These are phyloP conservation scores for Alternaria rosae DNA, from an alignment of 2,329 filamentous ascomycete species.

Conservation along the genomic window DNA sequence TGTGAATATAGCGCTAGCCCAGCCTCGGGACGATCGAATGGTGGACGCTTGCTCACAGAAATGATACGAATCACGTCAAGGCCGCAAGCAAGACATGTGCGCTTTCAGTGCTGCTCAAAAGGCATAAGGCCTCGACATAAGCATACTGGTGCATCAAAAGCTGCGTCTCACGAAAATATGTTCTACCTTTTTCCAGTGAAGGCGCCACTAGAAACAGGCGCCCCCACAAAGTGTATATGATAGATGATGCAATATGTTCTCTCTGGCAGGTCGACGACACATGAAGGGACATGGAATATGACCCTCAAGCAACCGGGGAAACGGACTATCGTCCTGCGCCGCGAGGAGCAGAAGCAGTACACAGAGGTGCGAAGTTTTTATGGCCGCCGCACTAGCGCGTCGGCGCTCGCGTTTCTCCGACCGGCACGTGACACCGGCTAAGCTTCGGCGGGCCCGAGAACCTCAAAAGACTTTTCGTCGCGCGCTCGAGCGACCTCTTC, in stretches of 20 bases:
- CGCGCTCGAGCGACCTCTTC: background rate
- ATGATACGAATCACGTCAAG: background rate
- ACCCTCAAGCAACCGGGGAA: constrained; percentile 80
- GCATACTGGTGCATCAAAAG: background rate
- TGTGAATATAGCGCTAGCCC: background rate
- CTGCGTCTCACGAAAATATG: constrained; percentile 46
- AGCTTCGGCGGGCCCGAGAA: constrained; percentile 2
- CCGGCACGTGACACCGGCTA: constrained; percentile 8
- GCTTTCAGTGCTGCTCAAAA: background rate
- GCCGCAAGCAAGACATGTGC: background rate
- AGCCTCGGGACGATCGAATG: background rate
- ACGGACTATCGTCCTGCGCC: constrained; percentile 72
- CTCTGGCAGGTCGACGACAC: constrained; percentile 83
- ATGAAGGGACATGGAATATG: constrained; percentile 60
- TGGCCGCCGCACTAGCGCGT: constrained; percentile 13
- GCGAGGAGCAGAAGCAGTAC: constrained; percentile 71
- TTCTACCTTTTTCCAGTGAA: constrained; percentile 61
- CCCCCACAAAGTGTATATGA: constrained; percentile 51
- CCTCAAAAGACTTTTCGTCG: constrained; percentile 2
- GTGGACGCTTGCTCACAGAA: background rate
- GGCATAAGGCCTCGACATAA: background rate
- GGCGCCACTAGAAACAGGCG: constrained; percentile 45
- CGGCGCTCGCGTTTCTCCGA: constrained; percentile 6
- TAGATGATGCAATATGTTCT: constrained; percentile 73
- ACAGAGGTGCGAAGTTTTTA: constrained; percentile 30